Evolutionary conservation across 176 grass and related monocot species (phyloP).

Genomic region (Elaeis guineensis): DNA sequence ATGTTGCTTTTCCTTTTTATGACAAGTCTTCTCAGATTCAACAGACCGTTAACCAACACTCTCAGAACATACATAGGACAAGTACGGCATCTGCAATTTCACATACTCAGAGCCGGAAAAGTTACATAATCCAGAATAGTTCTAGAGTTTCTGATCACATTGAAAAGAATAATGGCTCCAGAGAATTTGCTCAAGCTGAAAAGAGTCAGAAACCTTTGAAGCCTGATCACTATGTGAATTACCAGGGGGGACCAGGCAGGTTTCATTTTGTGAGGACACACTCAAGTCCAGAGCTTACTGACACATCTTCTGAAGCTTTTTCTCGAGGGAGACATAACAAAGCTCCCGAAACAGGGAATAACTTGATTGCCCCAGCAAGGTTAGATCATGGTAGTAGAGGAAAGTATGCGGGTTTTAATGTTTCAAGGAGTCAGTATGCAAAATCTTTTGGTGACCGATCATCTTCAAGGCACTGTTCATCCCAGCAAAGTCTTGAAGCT

Average conservation of each 20-base stretch:
- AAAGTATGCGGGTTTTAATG: conserved; percentile 38
- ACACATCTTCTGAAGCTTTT: conserved; percentile 50
- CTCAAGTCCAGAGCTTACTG: conserved; percentile 79
- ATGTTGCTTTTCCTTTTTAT: too few species aligned
- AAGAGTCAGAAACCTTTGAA: conserved; percentile 42
- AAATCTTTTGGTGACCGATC: conserved; percentile 55
- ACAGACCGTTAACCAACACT: conserved; percentile 27
- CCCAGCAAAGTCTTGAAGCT: conserved; percentile 37
- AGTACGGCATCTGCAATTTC: conserved; percentile 25
- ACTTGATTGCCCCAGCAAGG: conserved; percentile 6
- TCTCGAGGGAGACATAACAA: conserved; percentile 30
- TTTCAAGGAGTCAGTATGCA: conserved; percentile 35
- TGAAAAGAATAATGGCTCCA: conserved; percentile 48
- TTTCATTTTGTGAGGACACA: conserved; percentile 66
- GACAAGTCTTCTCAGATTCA: conserved; percentile 27
- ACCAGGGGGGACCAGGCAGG: conserved; percentile 37
- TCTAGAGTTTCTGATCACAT: conserved; percentile 45
- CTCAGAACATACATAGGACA: conserved; percentile 20
- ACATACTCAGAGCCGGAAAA: conserved; percentile 36
- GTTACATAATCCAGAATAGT: conserved; percentile 20
- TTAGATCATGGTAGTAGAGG: conserved; percentile 50
- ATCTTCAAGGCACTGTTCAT: conserved; percentile 39
- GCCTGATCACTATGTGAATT: conserved; percentile 25
- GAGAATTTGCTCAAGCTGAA: conserved; percentile 39
- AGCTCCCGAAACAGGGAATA: conserved; percentile 34